Percentiles rank a stretch among this genome's conserved stretches.
Conservation (phyloP, 495 filamentous ascomycete genomes). For the Aspergillus indologenus region DNA sequence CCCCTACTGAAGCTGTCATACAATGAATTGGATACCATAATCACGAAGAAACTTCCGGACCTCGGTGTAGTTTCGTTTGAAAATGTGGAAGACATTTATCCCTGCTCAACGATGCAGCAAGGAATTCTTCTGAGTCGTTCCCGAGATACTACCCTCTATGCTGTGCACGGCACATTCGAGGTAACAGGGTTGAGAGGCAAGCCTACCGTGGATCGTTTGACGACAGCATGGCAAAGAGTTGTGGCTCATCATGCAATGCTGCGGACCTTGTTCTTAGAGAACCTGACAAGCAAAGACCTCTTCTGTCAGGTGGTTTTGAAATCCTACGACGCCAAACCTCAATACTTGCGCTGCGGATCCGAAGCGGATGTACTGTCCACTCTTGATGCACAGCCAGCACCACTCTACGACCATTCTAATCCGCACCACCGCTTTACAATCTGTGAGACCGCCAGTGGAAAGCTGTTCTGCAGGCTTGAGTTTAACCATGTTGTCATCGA, state of each 20-base stretch:
- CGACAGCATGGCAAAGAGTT: conserved; percentile 47
- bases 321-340: conserved; percentile 28
- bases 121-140: conserved; percentile 61
- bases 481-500: conserved; percentile 55
- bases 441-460: conserved; percentile 37
- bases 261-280: conserved; percentile 51
- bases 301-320: conserved; percentile 54
- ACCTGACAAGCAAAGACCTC: conserved; percentile 38
- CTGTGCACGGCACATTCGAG: conserved; percentile 59
- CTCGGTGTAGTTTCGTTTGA: conserved; percentile 45
- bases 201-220: conserved; percentile 38
- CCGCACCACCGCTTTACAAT: conserved; percentile 51
- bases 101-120: conserved; percentile 66
- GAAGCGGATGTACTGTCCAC: conserved; percentile 31
- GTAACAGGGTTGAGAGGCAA: conserved; percentile 35
- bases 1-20: conserved; percentile 62
- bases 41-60: conserved; percentile 38
- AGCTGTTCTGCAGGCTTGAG: conserved; percentile 52
- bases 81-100: conserved; percentile 61
- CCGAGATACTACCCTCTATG: conserved; percentile 55
- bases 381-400: conserved; percentile 33
- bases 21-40: conserved; percentile 50
- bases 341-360: conserved; percentile 32
- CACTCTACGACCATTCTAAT: conserved; percentile 33
- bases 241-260: conserved; percentile 50